phyloP scores from a whole-genome alignment of 495 filamentous ascomycete genomes.

The Lindgomyces ingoldianus region DNA sequence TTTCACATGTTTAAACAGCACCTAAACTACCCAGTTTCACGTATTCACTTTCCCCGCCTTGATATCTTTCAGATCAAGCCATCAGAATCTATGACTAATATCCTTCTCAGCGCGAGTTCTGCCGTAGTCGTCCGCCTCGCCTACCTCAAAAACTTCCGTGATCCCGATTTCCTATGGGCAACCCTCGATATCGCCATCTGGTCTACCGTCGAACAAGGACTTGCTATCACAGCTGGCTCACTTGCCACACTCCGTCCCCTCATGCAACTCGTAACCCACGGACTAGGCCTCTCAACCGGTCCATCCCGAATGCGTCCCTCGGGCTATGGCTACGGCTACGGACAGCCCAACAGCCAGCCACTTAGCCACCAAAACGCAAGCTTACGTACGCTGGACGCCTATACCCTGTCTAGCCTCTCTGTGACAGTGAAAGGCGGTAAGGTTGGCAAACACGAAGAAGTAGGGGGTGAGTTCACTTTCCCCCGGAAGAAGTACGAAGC shows the following conservation, averaged over 20 bases:
- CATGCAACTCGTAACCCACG: conserved; percentile 1
- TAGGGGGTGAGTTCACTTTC: not conserved
- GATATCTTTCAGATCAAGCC: too few relatives aligned
- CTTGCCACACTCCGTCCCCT: conserved; percentile 30
- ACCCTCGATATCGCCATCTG: conserved; percentile 33
- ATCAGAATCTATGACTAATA: not conserved
- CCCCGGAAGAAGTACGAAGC: conserved; percentile 1
- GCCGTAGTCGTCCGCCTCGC: conserved; percentile 23
- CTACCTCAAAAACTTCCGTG: conserved; percentile 11
- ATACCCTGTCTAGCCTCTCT: conserved; percentile 1
- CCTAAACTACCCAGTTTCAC: too few relatives aligned
- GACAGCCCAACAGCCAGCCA: not conserved
- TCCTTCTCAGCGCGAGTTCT: conserved; percentile 11
- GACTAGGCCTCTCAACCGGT: conserved; percentile 10
- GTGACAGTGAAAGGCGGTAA: not conserved
- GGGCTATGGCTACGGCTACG: not conserved
- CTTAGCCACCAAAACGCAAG: conserved; percentile 8
- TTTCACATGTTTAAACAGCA: too few relatives aligned
- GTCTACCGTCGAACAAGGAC: conserved; percentile 32
- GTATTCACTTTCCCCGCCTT: too few relatives aligned
- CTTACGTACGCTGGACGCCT: not conserved
- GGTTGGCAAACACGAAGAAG: not conserved
- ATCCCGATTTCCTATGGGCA: conserved; percentile 27
- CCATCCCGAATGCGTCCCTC: not conserved
- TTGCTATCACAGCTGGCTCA: conserved; percentile 28